Conservation (phyloP, 2,329 filamentous ascomycete species). For the Mycosphaerelloides madeirae region DNA sequence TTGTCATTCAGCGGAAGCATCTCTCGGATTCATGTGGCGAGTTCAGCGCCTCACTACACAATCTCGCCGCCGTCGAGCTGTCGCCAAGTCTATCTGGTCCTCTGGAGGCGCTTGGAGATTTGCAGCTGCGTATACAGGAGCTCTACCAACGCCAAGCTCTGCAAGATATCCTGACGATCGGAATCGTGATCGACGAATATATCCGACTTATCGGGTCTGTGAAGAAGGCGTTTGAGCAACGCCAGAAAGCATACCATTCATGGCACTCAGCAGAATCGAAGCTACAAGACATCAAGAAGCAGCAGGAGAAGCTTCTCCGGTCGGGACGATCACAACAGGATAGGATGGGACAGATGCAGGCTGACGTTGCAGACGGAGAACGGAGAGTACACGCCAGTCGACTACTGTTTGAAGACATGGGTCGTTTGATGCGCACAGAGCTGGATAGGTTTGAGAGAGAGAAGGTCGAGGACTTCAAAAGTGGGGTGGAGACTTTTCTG, state of each 20-base stretch:
- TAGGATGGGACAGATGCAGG: constrained; percentile 82
- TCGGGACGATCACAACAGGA: constrained; percentile 97
- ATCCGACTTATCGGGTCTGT: constrained; percentile 92
- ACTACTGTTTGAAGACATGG: constrained; percentile 95
- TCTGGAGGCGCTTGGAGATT: constrained; percentile 82
- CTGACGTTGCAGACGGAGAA: constrained; percentile 92
- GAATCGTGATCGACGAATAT: constrained; percentile 97
- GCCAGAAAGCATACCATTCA: constrained; percentile 90
- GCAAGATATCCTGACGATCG: constrained; percentile 91
- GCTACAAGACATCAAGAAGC: constrained; percentile 78
- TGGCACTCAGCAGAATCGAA: constrained; percentile 92
- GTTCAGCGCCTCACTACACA: constrained; percentile 88
- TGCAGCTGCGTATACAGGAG: constrained; percentile 90
- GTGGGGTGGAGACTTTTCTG: constrained; percentile 92
- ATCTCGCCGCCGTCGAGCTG: constrained; percentile 85
- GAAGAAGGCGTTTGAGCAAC: constrained; percentile 85
- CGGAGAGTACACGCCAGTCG: constrained; percentile 85
- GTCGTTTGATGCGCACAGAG: constrained; percentile 82
- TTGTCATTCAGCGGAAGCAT: constrained; percentile 86
- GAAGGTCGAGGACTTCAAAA: constrained; percentile 99
- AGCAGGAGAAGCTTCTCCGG: constrained; percentile 89
- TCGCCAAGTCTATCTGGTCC: constrained; percentile 84
- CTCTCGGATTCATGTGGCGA: constrained; percentile 90
- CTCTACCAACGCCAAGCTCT: constrained; percentile 95
- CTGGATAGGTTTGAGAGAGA: constrained; percentile 92